phyloP scores from a whole-genome alignment of 129 eudicot species.

The Tagetes patula region DNA sequence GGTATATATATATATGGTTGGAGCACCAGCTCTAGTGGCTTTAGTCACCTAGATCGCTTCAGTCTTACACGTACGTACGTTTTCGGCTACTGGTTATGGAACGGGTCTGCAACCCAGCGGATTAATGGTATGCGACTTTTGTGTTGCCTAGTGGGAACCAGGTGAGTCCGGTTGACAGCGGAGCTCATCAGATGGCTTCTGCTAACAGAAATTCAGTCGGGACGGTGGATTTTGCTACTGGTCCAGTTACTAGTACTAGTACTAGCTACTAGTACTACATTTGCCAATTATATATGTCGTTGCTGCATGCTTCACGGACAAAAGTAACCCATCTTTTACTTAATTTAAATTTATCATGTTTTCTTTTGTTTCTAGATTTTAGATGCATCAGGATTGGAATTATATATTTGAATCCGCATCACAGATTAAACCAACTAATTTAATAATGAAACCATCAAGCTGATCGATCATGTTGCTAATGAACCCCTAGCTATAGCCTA shows the following conservation, averaged over 20 bases:
- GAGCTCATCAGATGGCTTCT: slow-evolving; percentile 37
- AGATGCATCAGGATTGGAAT: too few species aligned
- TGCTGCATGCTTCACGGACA: too few species aligned
- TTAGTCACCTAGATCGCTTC: slow-evolving; percentile 45
- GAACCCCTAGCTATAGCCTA: too few species aligned
- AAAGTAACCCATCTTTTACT: too few species aligned
- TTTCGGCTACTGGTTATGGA: slow-evolving; percentile 32
- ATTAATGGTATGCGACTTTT: slow-evolving; percentile 66
- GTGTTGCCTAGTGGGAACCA: slow-evolving; percentile 60
- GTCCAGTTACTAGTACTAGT: slow-evolving; percentile 24
- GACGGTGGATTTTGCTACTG: slow-evolving; percentile 58
- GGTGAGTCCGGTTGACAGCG: slow-evolving; percentile 46
- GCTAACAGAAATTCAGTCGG: slow-evolving; percentile 46
- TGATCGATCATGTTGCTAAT: too few species aligned
- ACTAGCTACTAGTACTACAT: slow-evolving; percentile 14
- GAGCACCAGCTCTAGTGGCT: slow-evolving; percentile 67
- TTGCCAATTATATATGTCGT: too few species aligned
- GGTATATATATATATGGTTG: slow-evolving; percentile 46
- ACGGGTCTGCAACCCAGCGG: slow-evolving; percentile 31
- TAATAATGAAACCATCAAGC: too few species aligned
- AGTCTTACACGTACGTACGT: slow-evolving; percentile 41
- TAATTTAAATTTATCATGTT: neutral
- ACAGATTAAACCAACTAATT: too few species aligned
- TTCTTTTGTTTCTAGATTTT: slow-evolving; percentile 10
- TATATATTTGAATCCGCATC: too few species aligned